A percentile compares a stretch with the other conserved stretches of the same genome.
Conservation (phyloP, 129 eudicot genomes). For the Tagetes patula region DNA sequence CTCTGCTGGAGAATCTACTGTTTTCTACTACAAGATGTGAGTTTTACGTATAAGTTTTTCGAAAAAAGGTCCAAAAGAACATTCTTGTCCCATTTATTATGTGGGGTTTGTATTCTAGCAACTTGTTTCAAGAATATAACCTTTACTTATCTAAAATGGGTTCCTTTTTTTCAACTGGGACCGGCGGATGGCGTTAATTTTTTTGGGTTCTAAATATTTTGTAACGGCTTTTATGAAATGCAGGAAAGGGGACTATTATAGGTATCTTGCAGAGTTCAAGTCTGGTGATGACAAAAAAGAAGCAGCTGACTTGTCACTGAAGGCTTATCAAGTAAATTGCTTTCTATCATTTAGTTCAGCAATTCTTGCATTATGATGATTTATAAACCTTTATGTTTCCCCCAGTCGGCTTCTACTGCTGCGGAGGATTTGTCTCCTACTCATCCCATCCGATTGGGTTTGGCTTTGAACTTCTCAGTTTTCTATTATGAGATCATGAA, state of each 20-base stretch:
- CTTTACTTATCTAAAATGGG: not conserved
- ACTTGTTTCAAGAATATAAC: slow-evolving; percentile 8
- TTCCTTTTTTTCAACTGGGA: not conserved
- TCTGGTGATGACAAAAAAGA: slow-evolving; percentile 54
- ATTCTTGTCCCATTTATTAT: slow-evolving; percentile 13
- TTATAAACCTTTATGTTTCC: slow-evolving; percentile 1
- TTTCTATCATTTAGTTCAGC: not conserved
- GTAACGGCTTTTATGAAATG: slow-evolving; percentile 9
- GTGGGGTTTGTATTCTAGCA: slow-evolving; percentile 19
- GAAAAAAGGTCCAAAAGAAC: slow-evolving; percentile 17
- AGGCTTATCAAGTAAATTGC: slow-evolving; percentile 50
- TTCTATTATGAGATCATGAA: slow-evolving; percentile 58
- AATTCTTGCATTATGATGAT: not conserved
- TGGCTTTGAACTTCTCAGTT: slow-evolving; percentile 56
- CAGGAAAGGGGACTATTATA: slow-evolving; percentile 61
- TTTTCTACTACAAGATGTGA: slow-evolving; percentile 62
- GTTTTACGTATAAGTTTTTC: slow-evolving; percentile 4
- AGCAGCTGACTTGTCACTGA: slow-evolving; percentile 58
- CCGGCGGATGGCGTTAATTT: not conserved
- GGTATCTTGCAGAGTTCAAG: slow-evolving; percentile 67
- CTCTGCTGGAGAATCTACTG: slow-evolving; percentile 58
- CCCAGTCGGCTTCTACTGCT: slow-evolving; percentile 47
- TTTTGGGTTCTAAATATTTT: slow-evolving; percentile 19
- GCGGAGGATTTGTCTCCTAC: slow-evolving; percentile 51
- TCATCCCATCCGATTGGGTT: slow-evolving; percentile 53